A percentile compares a stretch with the other conserved stretches of the same genome.
These are phyloP conservation scores for Yamadazyma philogaea DNA, from an alignment of 805 yeast species.

Conservation along the genomic window DNA sequence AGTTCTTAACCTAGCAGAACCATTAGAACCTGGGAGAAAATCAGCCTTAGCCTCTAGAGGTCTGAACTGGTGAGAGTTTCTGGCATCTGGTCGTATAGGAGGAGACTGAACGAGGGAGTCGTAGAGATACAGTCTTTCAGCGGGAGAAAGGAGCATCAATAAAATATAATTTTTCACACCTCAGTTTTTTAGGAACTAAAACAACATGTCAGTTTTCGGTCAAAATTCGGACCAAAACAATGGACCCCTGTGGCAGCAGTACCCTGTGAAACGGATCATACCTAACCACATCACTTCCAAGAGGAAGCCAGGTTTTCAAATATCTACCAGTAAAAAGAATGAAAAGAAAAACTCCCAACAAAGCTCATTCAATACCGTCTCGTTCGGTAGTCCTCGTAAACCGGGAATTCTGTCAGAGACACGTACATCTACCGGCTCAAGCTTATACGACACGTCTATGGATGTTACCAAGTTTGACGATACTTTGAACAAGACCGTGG, in stretches of 20 bases:
- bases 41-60: constrained; percentile 82
- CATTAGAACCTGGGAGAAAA: constrained; percentile 84
- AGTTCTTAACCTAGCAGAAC: constrained; percentile 82
- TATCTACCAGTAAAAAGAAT: constrained; percentile 20
- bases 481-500: constrained; percentile 29
- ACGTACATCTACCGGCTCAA: constrained; percentile 15
- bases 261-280: constrained; percentile 33
- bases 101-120: constrained; percentile 63
- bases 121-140: constrained; percentile 72
- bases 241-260: constrained; percentile 37
- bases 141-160: constrained; percentile 66
- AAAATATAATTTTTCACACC: neutral
- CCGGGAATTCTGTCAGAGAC: constrained; percentile 16
- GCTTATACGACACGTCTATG: constrained; percentile 21
- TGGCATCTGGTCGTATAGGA: constrained; percentile 81
- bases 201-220: constrained; percentile 5
- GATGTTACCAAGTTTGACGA: constrained; percentile 24
- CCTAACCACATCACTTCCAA: constrained; percentile 42
- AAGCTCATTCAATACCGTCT: constrained; percentile 31
- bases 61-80: constrained; percentile 70
- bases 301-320: constrained; percentile 39
- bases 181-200: neutral
- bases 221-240: constrained; percentile 5
- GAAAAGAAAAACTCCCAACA: constrained; percentile 10
- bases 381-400: constrained; percentile 32